Evolutionary conservation across 495 filamentous ascomycete species (phyloP).

Genomic region (Hypoxylon intermedium): DNA sequence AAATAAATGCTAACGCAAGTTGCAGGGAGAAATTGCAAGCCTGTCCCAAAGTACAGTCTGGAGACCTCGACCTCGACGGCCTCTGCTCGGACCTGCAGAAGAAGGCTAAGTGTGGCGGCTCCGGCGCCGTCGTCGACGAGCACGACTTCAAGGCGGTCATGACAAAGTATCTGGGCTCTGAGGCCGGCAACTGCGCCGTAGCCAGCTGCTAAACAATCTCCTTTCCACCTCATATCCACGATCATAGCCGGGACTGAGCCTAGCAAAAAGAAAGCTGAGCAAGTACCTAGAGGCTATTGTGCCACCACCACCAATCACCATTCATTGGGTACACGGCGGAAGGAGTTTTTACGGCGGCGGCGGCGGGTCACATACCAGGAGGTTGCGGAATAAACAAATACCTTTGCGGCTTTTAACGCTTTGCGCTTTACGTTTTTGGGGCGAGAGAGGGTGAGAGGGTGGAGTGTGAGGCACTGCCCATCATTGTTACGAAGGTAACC

Average conservation of each 20-base stretch:
- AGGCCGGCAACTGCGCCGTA: constrained; percentile 16
- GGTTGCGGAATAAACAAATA: background rate
- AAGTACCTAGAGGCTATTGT: constrained; percentile 8
- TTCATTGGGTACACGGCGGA: constrained; percentile 30
- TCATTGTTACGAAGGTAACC: background rate
- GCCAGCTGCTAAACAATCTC: background rate
- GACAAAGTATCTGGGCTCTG: constrained; percentile 57
- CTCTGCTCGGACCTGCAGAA: constrained; percentile 92
- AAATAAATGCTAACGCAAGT: constrained; percentile 24
- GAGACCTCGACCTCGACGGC: constrained; percentile 89
- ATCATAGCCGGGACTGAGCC: background rate
- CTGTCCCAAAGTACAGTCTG: constrained; percentile 83
- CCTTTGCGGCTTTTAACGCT: background rate
- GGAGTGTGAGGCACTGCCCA: background rate
- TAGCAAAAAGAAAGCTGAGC: background rate
- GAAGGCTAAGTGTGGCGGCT: constrained; percentile 95
- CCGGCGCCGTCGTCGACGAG: constrained; percentile 88
- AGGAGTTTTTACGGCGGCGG: constrained; percentile 18
- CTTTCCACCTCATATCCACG: background rate
- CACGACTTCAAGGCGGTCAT: constrained; percentile 85
- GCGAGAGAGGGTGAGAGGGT: background rate
- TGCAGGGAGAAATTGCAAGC: constrained; percentile 87
- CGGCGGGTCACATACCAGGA: background rate
- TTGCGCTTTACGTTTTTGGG: too few relatives aligned
- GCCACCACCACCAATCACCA: constrained; percentile 23